phyloP scores from a whole-genome alignment of 169 alveolate genomes.

The Fabrea salina region DNA sequence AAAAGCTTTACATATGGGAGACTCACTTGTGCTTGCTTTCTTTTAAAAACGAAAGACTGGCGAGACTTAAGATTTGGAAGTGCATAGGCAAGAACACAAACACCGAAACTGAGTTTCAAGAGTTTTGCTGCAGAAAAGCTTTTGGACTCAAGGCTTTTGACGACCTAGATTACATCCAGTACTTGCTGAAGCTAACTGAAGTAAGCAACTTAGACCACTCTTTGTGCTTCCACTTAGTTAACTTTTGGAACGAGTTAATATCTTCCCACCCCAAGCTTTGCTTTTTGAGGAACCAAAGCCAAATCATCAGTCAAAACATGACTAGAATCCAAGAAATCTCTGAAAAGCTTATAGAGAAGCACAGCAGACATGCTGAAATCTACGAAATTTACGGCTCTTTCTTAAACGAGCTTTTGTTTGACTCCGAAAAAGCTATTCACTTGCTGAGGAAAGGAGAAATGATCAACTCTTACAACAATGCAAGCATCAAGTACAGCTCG shows the following conservation, averaged over 20 bases:
- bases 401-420: not conserved
- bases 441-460: not conserved
- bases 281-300: no score
- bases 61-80: no score
- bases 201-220: not conserved
- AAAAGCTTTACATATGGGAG: no score
- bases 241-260: not conserved
- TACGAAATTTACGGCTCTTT: no score
- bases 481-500: not conserved
- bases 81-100: no score
- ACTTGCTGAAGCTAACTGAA: not conserved
- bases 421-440: not conserved
- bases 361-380: not conserved
- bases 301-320: no score
- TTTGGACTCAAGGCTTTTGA: no score
- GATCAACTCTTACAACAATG: no score
- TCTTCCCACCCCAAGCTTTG: not conserved
- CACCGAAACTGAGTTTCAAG: no score
- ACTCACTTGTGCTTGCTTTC: not conserved
- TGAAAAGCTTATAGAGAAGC: not conserved
- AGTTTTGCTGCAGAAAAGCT: no score
- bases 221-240: not conserved
- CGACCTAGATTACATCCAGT: not conserved
- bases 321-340: not conserved
- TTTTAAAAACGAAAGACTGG: not conserved